Evolutionary conservation across 306 rosid species (phyloP), one percentile per base, ranked within the genome.

Genomic region (Hippophae rhamnoides): DNA sequence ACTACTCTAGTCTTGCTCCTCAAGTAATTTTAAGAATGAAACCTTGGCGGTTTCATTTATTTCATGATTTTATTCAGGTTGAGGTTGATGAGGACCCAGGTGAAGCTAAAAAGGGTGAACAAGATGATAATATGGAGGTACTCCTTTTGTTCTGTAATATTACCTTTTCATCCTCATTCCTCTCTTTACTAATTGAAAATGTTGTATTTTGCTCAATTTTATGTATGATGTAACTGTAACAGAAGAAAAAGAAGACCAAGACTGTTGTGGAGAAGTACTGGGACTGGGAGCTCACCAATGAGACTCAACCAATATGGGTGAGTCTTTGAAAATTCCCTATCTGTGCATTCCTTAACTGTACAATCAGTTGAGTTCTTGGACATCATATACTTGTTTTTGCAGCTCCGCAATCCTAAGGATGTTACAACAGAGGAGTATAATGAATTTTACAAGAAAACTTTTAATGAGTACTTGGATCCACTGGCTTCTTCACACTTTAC

Each of bases 241-340:
- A 88, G 99, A 88, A 80, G 75, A 90, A 90, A 81, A 92, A 82
- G 73, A 92, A 85, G 74, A 93, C 94, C 12, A 86, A 86, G 84
- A 93, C 97, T 61, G 90, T 93, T 68, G 86, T 85, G 61, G 90
- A 88, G 78, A 79, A 72, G 52, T 88, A 93, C 66, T 93, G 99
- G 99, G 97, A 93, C 68, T 93, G 99, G 99, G 99, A 86, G 66
- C 97, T 88, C 54, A 67, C 72, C 12, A 93, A 93, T 65, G 99
- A 93, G 74, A 88, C 95, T 18, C 97, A 93, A 51, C 99, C 99
- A 18, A 79, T 93, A 49, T 93, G 99, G 99, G 99, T 82, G 68
- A 72, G 90, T 68, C 61, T 38, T 69, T 53, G 41, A 56, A n/a
- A n/a, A 10, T 53, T 64, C 72, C 31, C 44, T 5, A 40, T 52